phyloP scores from a whole-genome alignment of 345 rosid species.

The Gossypium ekmanianum region DNA sequence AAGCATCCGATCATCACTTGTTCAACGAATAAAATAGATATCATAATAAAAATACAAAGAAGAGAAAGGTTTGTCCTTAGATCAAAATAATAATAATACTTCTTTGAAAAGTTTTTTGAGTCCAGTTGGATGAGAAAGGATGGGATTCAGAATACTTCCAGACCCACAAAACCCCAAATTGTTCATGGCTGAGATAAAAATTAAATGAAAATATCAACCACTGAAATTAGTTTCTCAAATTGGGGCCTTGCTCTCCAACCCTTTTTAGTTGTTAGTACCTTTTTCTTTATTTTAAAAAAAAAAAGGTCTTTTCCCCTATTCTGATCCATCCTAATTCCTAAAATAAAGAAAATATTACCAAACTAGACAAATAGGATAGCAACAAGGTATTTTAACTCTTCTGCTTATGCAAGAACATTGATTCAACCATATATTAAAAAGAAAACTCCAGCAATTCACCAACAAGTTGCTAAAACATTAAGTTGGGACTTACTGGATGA shows the following conservation, averaged over 20 bases:
- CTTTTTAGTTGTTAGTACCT: not conserved
- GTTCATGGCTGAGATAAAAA: not conserved
- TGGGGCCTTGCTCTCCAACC: not conserved
- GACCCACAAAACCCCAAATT: not conserved
- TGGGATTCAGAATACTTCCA: not conserved
- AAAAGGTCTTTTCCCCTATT: not conserved
- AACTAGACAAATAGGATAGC: not conserved
- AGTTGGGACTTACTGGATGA: slow-evolving; percentile 63
- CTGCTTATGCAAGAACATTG: not conserved
- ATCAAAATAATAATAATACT: too few species aligned
- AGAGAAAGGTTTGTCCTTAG: not conserved
- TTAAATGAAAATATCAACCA: not conserved
- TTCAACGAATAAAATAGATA: not conserved
- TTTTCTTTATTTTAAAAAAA: too few species aligned
- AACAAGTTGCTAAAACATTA: not conserved
- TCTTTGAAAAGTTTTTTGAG: too few species aligned
- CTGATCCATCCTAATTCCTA: not conserved
- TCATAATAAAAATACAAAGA: not conserved
- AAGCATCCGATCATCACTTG: not conserved
- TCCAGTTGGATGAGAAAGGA: not conserved
- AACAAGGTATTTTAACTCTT: not conserved
- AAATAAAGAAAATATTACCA: not conserved
- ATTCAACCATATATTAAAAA: not conserved
- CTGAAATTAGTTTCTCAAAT: not conserved
- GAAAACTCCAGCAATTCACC: not conserved